These are phyloP conservation scores for Fonsecaea erecta DNA, from an alignment of 2,329 filamentous ascomycete species.

Conservation along the genomic window DNA sequence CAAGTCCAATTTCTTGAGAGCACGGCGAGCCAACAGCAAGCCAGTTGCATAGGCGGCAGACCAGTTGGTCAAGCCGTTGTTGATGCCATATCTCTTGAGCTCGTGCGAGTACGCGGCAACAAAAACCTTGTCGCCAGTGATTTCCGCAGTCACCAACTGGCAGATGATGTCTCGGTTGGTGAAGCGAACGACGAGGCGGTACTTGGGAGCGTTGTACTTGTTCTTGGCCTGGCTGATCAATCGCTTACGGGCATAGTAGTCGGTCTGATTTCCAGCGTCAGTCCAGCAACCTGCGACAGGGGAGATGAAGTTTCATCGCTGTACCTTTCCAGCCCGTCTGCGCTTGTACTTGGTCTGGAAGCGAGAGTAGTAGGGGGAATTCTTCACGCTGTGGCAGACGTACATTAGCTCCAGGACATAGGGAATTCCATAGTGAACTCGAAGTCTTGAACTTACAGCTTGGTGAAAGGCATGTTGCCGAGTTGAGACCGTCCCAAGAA, in stretches of 20 bases:
- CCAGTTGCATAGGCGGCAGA: conserved; percentile 95
- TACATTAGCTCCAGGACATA: conserved; percentile 10
- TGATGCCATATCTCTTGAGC: conserved; percentile 95
- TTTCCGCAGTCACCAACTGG: conserved; percentile 96
- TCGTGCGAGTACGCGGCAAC: conserved; percentile 92
- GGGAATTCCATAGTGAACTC: not conserved
- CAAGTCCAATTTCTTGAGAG: conserved; percentile 94
- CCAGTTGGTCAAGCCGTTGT: conserved; percentile 99
- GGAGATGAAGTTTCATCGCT: not conserved
- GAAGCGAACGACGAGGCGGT: conserved; percentile 98
- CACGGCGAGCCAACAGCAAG: conserved; percentile 94
- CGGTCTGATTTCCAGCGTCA: conserved; percentile 68
- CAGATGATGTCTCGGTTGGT: conserved; percentile 99
- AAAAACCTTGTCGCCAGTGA: conserved; percentile 98
- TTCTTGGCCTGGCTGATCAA: conserved; percentile 99
- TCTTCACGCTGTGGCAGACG: conserved; percentile 68
- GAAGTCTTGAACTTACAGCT: conserved; percentile 57
- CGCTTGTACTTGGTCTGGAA: conserved; percentile 99
- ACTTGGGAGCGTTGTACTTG: conserved; percentile 99
- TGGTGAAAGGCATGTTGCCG: conserved; percentile 69
- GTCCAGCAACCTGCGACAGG: not conserved
- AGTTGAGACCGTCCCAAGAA: conserved; percentile 34
- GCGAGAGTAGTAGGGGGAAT: conserved; percentile 95
- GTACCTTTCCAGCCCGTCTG: conserved; percentile 74
- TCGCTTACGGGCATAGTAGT: conserved; percentile 99